Conservation (phyloP, 2,329 filamentous ascomycete genomes). For the Pyrenochaeta sp. region DNA sequence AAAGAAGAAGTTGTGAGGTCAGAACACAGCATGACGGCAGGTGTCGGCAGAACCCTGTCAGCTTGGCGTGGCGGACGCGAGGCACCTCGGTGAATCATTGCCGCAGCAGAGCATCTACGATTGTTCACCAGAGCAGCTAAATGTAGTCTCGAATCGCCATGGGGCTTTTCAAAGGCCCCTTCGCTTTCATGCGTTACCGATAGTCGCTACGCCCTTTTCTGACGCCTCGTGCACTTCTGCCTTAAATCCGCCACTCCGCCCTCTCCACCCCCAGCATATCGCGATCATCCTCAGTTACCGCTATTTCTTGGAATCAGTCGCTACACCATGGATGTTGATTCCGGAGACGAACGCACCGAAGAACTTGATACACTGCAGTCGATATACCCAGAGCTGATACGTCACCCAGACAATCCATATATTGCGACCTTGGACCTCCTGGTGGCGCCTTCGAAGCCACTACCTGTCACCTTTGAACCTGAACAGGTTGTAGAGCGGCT, state of each 20-base stretch:
- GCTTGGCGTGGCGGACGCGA: conserved; percentile 15
- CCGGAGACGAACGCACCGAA: conserved; percentile 66
- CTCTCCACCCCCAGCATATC: conserved; percentile 9
- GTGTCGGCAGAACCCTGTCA: conserved; percentile 7
- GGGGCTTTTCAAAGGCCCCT: conserved; percentile 18
- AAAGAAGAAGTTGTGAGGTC: neutral
- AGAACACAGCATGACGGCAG: conserved; percentile 16
- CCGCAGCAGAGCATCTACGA: conserved; percentile 1
- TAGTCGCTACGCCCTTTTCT: conserved; percentile 28
- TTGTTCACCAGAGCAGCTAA: neutral
- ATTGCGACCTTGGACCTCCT: conserved; percentile 63
- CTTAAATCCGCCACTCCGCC: conserved; percentile 21
- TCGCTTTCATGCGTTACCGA: conserved; percentile 17
- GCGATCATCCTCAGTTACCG: too few species aligned
- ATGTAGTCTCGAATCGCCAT: conserved; percentile 19
- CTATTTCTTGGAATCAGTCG: too few species aligned
- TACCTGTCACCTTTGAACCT: conserved; percentile 45
- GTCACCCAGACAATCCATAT: conserved; percentile 54
- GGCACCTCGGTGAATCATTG: conserved; percentile 5
- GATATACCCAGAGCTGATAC: conserved; percentile 68
- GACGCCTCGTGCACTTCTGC: conserved; percentile 6
- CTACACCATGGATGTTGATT: conserved; percentile 18
- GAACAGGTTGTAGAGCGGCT: conserved; percentile 55
- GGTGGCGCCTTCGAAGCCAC: conserved; percentile 62
- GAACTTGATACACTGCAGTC: conserved; percentile 68